phyloP scores from a whole-genome alignment of 1,284 basidiomycete genomes.

The Austroboletus niveus region DNA sequence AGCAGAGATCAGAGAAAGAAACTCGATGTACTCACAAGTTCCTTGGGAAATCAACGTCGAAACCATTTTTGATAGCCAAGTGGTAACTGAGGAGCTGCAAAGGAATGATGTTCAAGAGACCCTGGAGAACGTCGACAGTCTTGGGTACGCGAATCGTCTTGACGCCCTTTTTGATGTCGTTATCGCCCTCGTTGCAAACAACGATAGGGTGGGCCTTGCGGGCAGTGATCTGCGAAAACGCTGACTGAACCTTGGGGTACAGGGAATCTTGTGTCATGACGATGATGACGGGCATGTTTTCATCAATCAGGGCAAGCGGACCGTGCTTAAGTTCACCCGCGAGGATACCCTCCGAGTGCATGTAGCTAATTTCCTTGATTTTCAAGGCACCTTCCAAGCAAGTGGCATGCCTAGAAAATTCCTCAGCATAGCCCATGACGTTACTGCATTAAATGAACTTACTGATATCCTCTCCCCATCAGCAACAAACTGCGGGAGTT shows the following conservation, averaged over 20 bases:
- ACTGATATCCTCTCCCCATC: constrained; percentile 99
- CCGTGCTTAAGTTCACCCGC: constrained; percentile 99
- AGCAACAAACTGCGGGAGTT: constrained; percentile 90
- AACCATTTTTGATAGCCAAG: constrained; percentile 92
- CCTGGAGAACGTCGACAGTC: constrained; percentile 95
- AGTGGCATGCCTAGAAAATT: constrained; percentile 70
- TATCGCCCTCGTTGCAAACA: constrained; percentile 94
- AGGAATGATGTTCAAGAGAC: constrained; percentile 95
- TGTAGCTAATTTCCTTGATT: constrained; percentile 98
- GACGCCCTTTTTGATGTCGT: constrained; percentile 69
- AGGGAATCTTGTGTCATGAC: constrained; percentile 99
- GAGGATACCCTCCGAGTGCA: constrained; percentile 92
- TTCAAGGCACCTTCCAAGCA: constrained; percentile 98
- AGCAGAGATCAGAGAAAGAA: constrained; percentile 7
- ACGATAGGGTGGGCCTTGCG: constrained; percentile 96
- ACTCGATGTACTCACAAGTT: constrained; percentile 68
- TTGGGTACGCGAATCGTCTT: constrained; percentile 92
- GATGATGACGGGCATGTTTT: constrained; percentile 98
- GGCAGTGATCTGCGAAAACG: constrained; percentile 94
- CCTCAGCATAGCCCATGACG: background rate
- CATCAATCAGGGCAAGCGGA: constrained; percentile 95
- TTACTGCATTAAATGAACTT: constrained; percentile 23
- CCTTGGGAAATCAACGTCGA: constrained; percentile 98
- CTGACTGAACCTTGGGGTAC: constrained; percentile 97
- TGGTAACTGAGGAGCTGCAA: constrained; percentile 97